phyloP scores from a whole-genome alignment of 2,329 filamentous ascomycete species.

The Paraconiothyrium sp. region DNA sequence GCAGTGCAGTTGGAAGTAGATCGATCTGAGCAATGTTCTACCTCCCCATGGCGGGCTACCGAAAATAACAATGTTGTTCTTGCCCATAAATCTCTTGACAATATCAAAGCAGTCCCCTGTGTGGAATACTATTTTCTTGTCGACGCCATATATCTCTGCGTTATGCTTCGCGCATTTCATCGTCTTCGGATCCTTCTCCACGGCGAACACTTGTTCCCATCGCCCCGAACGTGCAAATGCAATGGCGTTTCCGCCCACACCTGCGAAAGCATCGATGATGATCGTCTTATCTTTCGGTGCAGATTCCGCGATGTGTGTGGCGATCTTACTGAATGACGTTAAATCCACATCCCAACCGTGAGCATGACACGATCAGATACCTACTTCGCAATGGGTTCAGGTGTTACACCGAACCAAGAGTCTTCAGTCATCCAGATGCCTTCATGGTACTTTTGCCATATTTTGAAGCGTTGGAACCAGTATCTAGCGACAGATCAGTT shows the following conservation, averaged over 20 bases:
- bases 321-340: conserved; percentile 68
- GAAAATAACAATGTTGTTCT: conserved; percentile 69
- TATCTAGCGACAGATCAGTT: conserved; percentile 67
- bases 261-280: conserved; percentile 89
- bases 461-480: conserved; percentile 85
- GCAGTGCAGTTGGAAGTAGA: background rate
- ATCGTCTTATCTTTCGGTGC: conserved; percentile 66
- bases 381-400: conserved; percentile 87
- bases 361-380: conserved; percentile 46
- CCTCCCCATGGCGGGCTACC: conserved; percentile 80
- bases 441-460: conserved; percentile 88
- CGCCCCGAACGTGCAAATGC: conserved; percentile 85
- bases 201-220: conserved; percentile 86
- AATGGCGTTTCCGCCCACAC: conserved; percentile 92
- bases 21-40: conserved; percentile 44
- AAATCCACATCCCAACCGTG: conserved; percentile 8
- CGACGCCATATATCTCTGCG: conserved; percentile 83
- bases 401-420: conserved; percentile 97
- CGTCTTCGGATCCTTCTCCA: conserved; percentile 83
- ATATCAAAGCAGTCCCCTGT: conserved; percentile 86
- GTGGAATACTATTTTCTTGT: conserved; percentile 83
- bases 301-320: conserved; percentile 71
- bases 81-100: conserved; percentile 63
- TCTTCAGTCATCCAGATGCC: conserved; percentile 91
- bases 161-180: conserved; percentile 94